Evolutionary conservation across 2,329 filamentous ascomycete species (phyloP).

Genomic region (Verruconis gallopava): DNA sequence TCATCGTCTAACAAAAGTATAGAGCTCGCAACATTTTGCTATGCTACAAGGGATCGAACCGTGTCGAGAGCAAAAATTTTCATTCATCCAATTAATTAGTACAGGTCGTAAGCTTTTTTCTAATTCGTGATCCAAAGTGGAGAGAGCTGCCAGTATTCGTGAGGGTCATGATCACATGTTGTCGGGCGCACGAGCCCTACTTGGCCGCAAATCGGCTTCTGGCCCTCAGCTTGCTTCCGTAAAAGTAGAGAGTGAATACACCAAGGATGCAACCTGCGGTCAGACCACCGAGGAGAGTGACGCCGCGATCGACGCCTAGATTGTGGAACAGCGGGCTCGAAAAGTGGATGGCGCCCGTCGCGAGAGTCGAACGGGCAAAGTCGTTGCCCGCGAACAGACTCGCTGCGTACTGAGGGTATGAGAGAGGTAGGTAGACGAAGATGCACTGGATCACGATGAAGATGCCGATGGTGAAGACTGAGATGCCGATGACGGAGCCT

Average conservation of each 20-base stretch:
- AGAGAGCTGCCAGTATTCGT: too few species aligned
- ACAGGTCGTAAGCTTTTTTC: too few species aligned
- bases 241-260: slow-evolving; percentile 47
- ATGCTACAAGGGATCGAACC: too few species aligned
- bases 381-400: slow-evolving; percentile 12
- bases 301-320: slow-evolving; percentile 45
- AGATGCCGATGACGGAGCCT: slow-evolving; percentile 44
- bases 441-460: slow-evolving; percentile 48
- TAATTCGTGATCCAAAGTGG: too few species aligned
- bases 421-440: slow-evolving; percentile 46
- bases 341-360: slow-evolving; percentile 48
- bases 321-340: slow-evolving; percentile 46
- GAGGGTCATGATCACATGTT: too few species aligned
- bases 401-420: slow-evolving; percentile 35
- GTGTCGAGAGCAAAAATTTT: too few species aligned
- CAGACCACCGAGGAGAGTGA: slow-evolving; percentile 40
- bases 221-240: slow-evolving; percentile 40
- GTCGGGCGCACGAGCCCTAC: too few species aligned
- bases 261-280: slow-evolving; percentile 35
- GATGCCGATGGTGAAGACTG: slow-evolving; percentile 38
- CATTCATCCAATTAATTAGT: too few species aligned
- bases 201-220: slow-evolving; percentile 44
- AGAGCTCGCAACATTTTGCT: too few species aligned
- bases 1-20: too few species aligned
- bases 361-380: slow-evolving; percentile 32